Base-by-base conservation (phyloP, 176 grass and related monocot species). In the Thalia dealbata region DNA sequence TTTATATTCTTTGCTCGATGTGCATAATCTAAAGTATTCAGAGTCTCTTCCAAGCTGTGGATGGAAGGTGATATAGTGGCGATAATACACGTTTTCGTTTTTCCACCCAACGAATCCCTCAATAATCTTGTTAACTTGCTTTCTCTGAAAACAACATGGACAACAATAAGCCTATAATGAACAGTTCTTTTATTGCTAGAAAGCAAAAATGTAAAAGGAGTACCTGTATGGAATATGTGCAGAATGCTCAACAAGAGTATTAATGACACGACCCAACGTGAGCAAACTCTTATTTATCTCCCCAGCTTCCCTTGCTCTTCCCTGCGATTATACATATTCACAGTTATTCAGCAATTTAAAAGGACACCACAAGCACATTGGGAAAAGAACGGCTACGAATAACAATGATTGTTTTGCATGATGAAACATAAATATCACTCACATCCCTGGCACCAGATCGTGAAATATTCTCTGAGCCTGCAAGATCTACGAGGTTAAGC, bases 251-350 rank as follows among this genome's bases (percentile, higher is more conserved):
- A 96, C 83, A 48, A 96, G 87, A 91, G 88, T 86, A 82, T 96
- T 96, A 50, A 96, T 96, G 21, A 96, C 91, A 84, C 85, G 87
- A 35, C 91, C 91, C 78, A 96, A 88, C 50, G 91, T 96, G 70
- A 96, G 84, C 27, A 96, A 80, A 81, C 91, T 96, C 76, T 96
- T 96, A 73, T 96, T 96, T 50, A 96, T 96, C 74, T 96, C 91
- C 78, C 91, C 91, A 41, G 91, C 91, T 80, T 96, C 91, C 25
- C 91, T 84, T 60, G 91, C 91, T 74, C 88, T 84, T 30, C 88
- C 88, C 91, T 96, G 68, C 21, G 65, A 70, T 32, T 29, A 30
- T 22, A 45, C 43, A 46, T 46, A 48, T 45, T 50, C 43, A 55
- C 30, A 61, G 19, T 41, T 12, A 52, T 6, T n/a, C 44, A 30